Evolutionary conservation across 768 basidiomycete species (phyloP).

Genomic region (Hydnum rufescens): DNA sequence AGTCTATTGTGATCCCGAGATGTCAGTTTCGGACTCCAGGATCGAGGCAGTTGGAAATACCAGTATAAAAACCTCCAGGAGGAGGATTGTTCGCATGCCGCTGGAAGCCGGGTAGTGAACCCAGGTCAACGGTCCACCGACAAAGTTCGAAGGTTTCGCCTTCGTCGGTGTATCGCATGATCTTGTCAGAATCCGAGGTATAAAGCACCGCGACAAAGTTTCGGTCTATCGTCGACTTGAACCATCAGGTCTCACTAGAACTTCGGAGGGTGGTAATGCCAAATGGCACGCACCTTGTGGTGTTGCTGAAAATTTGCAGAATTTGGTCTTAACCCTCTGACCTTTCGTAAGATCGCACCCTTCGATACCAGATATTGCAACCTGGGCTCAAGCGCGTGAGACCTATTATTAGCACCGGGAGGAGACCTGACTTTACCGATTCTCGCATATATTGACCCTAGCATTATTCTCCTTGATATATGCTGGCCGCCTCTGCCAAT

Average conservation of each 20-base stretch:
- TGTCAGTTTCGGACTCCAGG: neutral
- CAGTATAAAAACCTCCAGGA: conserved; percentile 57
- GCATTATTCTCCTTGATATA: conserved; percentile 66
- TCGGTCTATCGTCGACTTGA: neutral
- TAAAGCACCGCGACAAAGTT: conserved; percentile 18
- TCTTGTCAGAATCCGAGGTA: conserved; percentile 48
- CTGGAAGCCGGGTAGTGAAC: conserved; percentile 56
- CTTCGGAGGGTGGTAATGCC: neutral
- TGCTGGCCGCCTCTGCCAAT: conserved; percentile 66
- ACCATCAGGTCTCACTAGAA: neutral
- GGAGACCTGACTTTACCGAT: conserved; percentile 31
- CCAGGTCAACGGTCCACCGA: conserved; percentile 63
- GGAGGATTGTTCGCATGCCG: conserved; percentile 38
- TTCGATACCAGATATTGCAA: conserved; percentile 75
- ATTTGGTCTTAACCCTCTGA: conserved; percentile 64
- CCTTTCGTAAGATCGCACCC: conserved; percentile 71
- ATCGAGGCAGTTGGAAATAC: conserved; percentile 17
- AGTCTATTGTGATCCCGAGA: conserved; percentile 28
- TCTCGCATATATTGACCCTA: conserved; percentile 63
- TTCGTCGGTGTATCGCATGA: conserved; percentile 71
- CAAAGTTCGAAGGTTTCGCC: conserved; percentile 14
- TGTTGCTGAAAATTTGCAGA: conserved; percentile 30
- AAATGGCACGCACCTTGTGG: conserved; percentile 22
- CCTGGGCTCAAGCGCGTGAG: too few relatives aligned
- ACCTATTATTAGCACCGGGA: conserved; percentile 33